phyloP scores from a whole-genome alignment of 164 flowering plant genomes.

The Annona cherimola region DNA sequence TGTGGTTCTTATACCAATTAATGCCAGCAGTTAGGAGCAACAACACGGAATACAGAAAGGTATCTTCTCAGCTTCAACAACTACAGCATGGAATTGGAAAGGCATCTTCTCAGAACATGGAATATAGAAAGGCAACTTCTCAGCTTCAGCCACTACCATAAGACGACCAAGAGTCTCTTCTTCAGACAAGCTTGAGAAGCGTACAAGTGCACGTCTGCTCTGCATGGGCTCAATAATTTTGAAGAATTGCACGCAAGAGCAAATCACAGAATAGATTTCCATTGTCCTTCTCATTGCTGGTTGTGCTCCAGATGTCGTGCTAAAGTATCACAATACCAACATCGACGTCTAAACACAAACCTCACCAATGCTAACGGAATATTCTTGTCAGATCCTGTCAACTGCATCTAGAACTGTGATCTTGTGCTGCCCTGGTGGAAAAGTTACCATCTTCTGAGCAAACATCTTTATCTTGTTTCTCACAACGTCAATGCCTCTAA shows the following conservation, averaged over 20 bases:
- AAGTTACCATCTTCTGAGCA: slow-evolving; percentile 94
- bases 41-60: too few relatives aligned
- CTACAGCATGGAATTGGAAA: background rate
- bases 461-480: slow-evolving; percentile 99
- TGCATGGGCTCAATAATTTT: slow-evolving; percentile 98
- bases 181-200: slow-evolving; percentile 82
- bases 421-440: slow-evolving; percentile 90
- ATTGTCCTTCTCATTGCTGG: slow-evolving; percentile 97
- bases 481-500: slow-evolving; percentile 95
- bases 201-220: slow-evolving; percentile 97
- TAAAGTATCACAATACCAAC: slow-evolving; percentile 12
- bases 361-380: too few relatives aligned
- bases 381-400: slow-evolving; percentile 45
- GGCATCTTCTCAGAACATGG: background rate
- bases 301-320: slow-evolving; percentile 99
- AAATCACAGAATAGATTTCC: slow-evolving; percentile 98
- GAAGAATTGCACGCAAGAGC: slow-evolving; percentile 97
- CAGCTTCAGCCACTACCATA: slow-evolving; percentile 78
- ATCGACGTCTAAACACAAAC: slow-evolving; percentile 3
- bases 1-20: too few relatives aligned
- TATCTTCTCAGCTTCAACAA: background rate
- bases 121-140: slow-evolving; percentile 46
- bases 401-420: slow-evolving; percentile 89
- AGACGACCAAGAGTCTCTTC: slow-evolving; percentile 94
- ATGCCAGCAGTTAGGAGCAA: too few relatives aligned